Percentiles rank a stretch among this genome's conserved stretches.
Evolutionary conservation across 2,329 filamentous ascomycete species (phyloP).

Genomic region (Paecilomyces formosus): DNA sequence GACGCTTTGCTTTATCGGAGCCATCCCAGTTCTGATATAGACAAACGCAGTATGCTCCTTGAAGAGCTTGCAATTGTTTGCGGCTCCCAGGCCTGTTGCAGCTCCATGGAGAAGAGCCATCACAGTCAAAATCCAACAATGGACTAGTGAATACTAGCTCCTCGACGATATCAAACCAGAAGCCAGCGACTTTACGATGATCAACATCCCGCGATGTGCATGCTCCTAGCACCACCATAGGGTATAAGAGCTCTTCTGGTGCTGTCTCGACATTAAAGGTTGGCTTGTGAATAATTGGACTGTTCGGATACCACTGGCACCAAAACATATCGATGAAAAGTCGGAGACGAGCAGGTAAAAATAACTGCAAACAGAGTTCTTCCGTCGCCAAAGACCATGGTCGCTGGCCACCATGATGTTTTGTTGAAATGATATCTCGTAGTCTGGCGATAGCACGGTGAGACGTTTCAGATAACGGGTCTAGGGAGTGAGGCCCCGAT

Average conservation of each 20-base stretch:
- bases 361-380: slow-evolving; percentile 10
- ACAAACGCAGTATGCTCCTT: slow-evolving; percentile 17
- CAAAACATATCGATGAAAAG: slow-evolving; percentile 20
- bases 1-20: slow-evolving; percentile 10
- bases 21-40: slow-evolving; percentile 19
- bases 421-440: neutral
- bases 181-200: slow-evolving; percentile 9
- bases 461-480: neutral
- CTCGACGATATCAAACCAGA: slow-evolving; percentile 15
- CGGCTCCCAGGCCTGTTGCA: neutral
- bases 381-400: slow-evolving; percentile 8
- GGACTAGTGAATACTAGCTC: slow-evolving; percentile 14
- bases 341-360: slow-evolving; percentile 13
- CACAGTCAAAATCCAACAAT: neutral
- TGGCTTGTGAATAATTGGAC: slow-evolving; percentile 20
- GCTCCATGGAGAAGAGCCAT: neutral
- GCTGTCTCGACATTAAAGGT: slow-evolving; percentile 12
- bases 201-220: slow-evolving; percentile 14
- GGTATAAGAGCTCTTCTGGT: slow-evolving; percentile 11
- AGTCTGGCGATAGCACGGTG: neutral
- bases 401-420: neutral
- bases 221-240: slow-evolving; percentile 21
- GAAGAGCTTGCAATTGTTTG: slow-evolving; percentile 10
- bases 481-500: neutral
- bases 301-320: slow-evolving; percentile 22